phyloP scores from a whole-genome alignment of 768 basidiomycete genomes.

The Leccinum variicolor region DNA sequence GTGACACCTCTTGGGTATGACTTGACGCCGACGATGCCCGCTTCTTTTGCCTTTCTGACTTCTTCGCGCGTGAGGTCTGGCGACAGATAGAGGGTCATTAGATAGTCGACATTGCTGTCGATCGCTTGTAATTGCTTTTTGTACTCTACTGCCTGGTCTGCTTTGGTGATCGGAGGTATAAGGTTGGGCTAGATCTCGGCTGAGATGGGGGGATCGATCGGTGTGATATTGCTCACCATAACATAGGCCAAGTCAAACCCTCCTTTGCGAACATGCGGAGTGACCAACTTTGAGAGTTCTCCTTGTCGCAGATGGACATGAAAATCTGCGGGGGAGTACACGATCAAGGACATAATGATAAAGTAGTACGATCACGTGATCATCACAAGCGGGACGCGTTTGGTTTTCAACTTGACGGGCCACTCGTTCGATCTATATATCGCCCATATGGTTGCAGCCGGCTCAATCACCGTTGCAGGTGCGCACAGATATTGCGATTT shows the following conservation, averaged over 20 bases:
- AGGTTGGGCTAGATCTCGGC: slow-evolving; percentile 74
- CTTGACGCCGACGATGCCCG: slow-evolving; percentile 89
- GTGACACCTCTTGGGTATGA: slow-evolving; percentile 97
- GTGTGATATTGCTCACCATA: slow-evolving; percentile 60
- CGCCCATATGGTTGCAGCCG: slow-evolving; percentile 73
- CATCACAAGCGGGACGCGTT: slow-evolving; percentile 19
- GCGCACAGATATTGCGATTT: slow-evolving; percentile 10
- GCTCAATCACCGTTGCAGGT: slow-evolving; percentile 88
- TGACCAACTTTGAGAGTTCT: slow-evolving; percentile 73
- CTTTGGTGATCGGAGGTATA: slow-evolving; percentile 81
- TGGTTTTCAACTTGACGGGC: slow-evolving; percentile 26
- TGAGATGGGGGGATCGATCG: slow-evolving; percentile 10
- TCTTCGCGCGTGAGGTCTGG: slow-evolving; percentile 88
- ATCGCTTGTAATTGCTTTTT: slow-evolving; percentile 69
- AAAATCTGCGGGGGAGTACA: slow-evolving; percentile 77
- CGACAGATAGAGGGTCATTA: slow-evolving; percentile 97
- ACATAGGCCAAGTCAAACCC: slow-evolving; percentile 93
- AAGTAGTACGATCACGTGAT: slow-evolving; percentile 31
- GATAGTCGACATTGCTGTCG: slow-evolving; percentile 76
- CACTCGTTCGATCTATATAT: not conserved
- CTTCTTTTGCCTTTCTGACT: slow-evolving; percentile 79
- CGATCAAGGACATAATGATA: slow-evolving; percentile 23
- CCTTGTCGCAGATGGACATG: slow-evolving; percentile 97
- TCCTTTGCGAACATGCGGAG: slow-evolving; percentile 85
- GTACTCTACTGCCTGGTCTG: slow-evolving; percentile 79